A percentile compares a stretch with the other conserved stretches of the same genome.
These are phyloP conservation scores for Beauveria varroae DNA, from an alignment of 2,329 filamentous ascomycete species.

Conservation along the genomic window DNA sequence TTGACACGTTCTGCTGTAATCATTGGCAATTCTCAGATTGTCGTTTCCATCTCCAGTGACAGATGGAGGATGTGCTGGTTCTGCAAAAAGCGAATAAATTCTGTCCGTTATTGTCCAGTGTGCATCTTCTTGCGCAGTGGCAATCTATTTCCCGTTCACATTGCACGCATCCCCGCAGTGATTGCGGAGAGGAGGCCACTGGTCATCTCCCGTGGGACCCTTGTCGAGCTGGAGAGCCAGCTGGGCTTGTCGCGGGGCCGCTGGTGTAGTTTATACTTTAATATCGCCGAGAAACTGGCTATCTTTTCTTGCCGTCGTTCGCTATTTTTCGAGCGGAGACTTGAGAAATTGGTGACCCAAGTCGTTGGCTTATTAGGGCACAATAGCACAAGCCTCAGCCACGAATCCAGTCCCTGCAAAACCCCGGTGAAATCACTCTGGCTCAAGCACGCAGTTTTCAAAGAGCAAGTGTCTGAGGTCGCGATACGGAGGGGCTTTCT, in stretches of 20 bases:
- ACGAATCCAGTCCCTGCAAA: too few relatives aligned
- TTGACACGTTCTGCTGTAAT: not conserved
- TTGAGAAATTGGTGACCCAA: not conserved
- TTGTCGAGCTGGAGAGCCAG: conserved; percentile 9
- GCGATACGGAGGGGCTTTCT: conserved; percentile 5
- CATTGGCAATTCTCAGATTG: not conserved
- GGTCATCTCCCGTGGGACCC: conserved; percentile 1
- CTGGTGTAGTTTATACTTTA: conserved; percentile 1
- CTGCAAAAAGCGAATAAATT: not conserved
- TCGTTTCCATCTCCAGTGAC: not conserved
- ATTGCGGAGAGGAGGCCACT: conserved; percentile 7
- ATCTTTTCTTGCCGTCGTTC: not conserved
- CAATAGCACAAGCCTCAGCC: not conserved
- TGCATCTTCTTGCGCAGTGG: not conserved
- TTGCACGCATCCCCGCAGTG: conserved; percentile 1
- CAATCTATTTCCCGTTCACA: not conserved
- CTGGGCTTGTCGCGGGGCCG: not conserved
- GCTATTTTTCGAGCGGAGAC: not conserved
- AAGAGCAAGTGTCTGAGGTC: conserved; percentile 2
- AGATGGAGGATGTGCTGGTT: not conserved
- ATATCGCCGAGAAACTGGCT: not conserved
- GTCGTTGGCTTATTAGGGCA: not conserved
- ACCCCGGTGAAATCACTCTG: too few relatives aligned
- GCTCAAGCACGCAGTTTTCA: not conserved
- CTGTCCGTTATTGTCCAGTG: not conserved